Percentiles rank a stretch among this genome's conserved stretches.
Conservation (phyloP, 192 early-diverging fungal genomes). For the Dispira simplex region DNA sequence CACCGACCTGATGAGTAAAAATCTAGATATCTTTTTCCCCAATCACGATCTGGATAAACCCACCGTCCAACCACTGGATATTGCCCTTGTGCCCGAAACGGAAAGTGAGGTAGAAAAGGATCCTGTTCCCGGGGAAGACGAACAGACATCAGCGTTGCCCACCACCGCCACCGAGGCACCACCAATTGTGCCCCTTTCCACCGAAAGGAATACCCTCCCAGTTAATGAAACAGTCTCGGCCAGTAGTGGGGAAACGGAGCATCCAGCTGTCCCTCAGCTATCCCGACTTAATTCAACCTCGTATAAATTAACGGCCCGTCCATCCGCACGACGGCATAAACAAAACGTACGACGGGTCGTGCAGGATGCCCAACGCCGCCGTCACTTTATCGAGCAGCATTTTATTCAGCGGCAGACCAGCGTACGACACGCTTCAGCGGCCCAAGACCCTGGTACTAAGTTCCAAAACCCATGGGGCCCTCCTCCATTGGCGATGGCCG, state of each 20-base stretch:
- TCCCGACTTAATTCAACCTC: too few relatives aligned
- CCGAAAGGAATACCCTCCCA: too few relatives aligned
- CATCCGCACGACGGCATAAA: neutral
- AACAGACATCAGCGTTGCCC: too few relatives aligned
- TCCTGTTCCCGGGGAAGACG: too few relatives aligned
- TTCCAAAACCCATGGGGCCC: neutral
- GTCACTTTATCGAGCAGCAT: neutral
- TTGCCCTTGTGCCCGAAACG: neutral
- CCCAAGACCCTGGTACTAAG: too few relatives aligned
- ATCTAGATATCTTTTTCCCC: slow-evolving; percentile 57
- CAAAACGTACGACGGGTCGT: slow-evolving; percentile 3
- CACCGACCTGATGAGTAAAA: slow-evolving; percentile 42
- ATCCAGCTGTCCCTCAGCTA: too few relatives aligned
- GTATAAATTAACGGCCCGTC: too few relatives aligned
- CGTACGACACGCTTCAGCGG: neutral
- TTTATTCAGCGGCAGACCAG: neutral
- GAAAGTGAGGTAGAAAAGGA: too few relatives aligned
- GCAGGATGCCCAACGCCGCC: slow-evolving; percentile 6
- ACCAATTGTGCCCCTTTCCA: too few relatives aligned
- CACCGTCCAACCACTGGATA: slow-evolving; percentile 31
- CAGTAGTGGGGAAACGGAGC: too few relatives aligned
- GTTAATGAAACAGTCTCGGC: too few relatives aligned
- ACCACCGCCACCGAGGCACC: too few relatives aligned
- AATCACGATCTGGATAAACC: slow-evolving; percentile 57
- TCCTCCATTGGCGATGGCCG: neutral